A percentile compares a stretch with the other conserved stretches of the same genome.
These are phyloP conservation scores for Meripilus lineatus DNA, from an alignment of 1,284 basidiomycete species.

Conservation along the genomic window DNA sequence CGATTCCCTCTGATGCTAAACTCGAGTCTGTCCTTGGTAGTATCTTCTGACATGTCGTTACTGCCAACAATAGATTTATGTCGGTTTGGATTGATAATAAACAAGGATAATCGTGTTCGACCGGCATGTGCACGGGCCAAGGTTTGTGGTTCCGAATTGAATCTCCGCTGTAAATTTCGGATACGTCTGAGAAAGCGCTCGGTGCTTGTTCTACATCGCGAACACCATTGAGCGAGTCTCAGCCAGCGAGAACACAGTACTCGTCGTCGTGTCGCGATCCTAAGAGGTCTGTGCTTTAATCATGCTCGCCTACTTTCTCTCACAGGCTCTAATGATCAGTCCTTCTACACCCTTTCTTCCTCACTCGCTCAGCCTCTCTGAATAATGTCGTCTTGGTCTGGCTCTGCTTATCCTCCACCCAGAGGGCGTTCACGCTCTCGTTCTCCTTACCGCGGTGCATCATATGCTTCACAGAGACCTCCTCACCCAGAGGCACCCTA, in stretches of 20 bases:
- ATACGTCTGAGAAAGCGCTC: not conserved
- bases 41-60: constrained; percentile 40
- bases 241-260: constrained; percentile 49
- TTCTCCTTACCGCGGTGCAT: constrained; percentile 53
- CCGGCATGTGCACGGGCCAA: too few species aligned
- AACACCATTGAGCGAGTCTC: constrained; percentile 51
- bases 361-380: constrained; percentile 58
- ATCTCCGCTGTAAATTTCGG: constrained; percentile 9
- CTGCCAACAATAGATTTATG: too few species aligned
- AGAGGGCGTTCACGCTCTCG: constrained; percentile 75
- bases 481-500: constrained; percentile 54
- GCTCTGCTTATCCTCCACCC: constrained; percentile 62
- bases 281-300: constrained; percentile 82
- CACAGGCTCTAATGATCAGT: constrained; percentile 51
- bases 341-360: constrained; percentile 55
- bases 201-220: constrained; percentile 52
- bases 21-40: constrained; percentile 48
- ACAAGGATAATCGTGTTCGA: too few species aligned
- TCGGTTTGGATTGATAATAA: too few species aligned
- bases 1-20: constrained; percentile 16
- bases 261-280: constrained; percentile 50
- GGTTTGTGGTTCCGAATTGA: too few species aligned
- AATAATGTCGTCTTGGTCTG: constrained; percentile 57
- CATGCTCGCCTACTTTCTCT: constrained; percentile 72
- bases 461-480: constrained; percentile 42